Evolutionary conservation across 179 eudicot genomes (phyloP).

Genomic region (Carnegiea gigantea): DNA sequence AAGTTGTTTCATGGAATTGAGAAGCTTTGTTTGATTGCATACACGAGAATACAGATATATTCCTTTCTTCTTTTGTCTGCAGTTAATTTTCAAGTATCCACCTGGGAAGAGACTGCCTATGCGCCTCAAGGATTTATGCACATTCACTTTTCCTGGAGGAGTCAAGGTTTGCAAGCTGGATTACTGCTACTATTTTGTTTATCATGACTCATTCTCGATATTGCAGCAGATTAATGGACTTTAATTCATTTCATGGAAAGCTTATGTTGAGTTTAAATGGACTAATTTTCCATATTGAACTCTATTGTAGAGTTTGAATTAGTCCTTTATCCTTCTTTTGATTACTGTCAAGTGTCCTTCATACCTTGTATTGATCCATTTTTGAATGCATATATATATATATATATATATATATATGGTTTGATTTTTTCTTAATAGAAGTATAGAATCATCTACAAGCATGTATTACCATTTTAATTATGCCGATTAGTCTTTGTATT

Average conservation of each 20-base stretch:
- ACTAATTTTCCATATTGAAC: background rate
- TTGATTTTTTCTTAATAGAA: background rate
- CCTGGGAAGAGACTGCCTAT: conserved; percentile 74
- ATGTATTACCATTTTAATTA: background rate
- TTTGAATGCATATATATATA: background rate
- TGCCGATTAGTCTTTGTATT: background rate
- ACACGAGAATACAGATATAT: background rate
- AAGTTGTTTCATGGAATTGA: background rate
- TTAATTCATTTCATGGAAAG: background rate
- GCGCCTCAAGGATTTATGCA: conserved; percentile 76
- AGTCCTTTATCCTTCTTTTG: background rate
- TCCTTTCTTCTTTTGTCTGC: conserved; percentile 16
- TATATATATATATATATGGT: background rate
- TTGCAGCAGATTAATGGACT: background rate
- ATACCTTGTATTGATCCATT: background rate
- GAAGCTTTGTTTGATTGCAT: background rate
- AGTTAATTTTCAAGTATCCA: conserved; percentile 90
- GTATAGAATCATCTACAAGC: background rate
- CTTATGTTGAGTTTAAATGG: background rate
- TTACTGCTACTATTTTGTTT: conserved; percentile 12
- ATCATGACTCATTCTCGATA: conserved; percentile 5
- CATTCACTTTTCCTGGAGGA: conserved; percentile 92
- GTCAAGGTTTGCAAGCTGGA: conserved; percentile 57
- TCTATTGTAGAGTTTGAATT: background rate
- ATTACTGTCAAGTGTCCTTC: background rate